Percentiles rank a stretch among this genome's conserved stretches.
phyloP scores from a whole-genome alignment of 805 yeast species.

The Candida bentonensis region DNA sequence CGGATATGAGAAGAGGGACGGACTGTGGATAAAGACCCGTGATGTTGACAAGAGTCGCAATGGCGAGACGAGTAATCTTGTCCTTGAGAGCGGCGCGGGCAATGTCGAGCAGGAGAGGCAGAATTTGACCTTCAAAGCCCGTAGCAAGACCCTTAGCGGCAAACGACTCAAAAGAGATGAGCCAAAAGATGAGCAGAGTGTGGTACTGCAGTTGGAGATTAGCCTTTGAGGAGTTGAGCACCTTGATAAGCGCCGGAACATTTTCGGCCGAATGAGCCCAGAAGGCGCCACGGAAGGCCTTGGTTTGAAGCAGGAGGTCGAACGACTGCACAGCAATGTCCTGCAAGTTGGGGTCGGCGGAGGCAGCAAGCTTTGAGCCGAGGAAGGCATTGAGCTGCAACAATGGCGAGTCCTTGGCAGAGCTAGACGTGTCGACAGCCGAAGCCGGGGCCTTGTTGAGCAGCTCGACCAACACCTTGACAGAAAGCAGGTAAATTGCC shows the following conservation, averaged over 20 bases:
- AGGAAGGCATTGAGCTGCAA: slow-evolving; percentile 20
- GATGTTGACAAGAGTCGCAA: slow-evolving; percentile 44
- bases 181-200: slow-evolving; percentile 68
- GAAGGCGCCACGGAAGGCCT: slow-evolving; percentile 38
- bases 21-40: slow-evolving; percentile 25
- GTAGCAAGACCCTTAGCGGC: slow-evolving; percentile 35
- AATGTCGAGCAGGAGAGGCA: slow-evolving; percentile 33
- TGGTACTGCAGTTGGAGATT: slow-evolving; percentile 71
- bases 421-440: slow-evolving; percentile 28
- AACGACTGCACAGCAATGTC: slow-evolving; percentile 52
- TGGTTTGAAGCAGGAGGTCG: slow-evolving; percentile 42
- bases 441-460: slow-evolving; percentile 21
- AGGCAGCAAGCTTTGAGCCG: slow-evolving; percentile 17
- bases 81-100: slow-evolving; percentile 80
- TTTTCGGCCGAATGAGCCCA: slow-evolving; percentile 30
- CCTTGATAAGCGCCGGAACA: slow-evolving; percentile 35
- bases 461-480: slow-evolving; percentile 39
- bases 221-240: slow-evolving; percentile 29
- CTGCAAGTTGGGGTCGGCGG: slow-evolving; percentile 36
- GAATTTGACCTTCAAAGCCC: slow-evolving; percentile 32
- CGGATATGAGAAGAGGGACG: slow-evolving; percentile 56
- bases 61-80: slow-evolving; percentile 74
- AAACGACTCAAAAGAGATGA: slow-evolving; percentile 56
- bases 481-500: slow-evolving; percentile 39
- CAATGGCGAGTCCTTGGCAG: slow-evolving; percentile 24